A percentile compares a stretch with the other conserved stretches of the same genome.
phyloP scores from a whole-genome alignment of 345 rosid genomes.

The Citrus unshiu region DNA sequence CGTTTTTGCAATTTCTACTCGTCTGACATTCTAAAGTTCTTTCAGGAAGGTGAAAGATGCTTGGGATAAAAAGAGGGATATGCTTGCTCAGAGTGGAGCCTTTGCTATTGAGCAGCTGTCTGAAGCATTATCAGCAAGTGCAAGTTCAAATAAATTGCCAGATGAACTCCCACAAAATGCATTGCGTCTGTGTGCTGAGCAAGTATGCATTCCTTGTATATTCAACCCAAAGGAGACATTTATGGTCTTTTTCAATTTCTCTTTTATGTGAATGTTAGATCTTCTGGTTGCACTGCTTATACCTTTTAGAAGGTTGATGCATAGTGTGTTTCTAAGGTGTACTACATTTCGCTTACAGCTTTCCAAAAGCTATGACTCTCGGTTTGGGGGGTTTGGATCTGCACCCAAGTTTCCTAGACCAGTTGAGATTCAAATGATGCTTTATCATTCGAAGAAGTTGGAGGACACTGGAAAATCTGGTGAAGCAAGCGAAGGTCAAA shows the following conservation, averaged over 20 bases:
- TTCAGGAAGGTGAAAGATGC: constrained; percentile 82
- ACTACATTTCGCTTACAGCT: constrained; percentile 46
- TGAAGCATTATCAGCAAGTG: constrained; percentile 75
- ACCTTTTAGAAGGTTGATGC: neutral
- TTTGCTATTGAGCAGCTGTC: constrained; percentile 84
- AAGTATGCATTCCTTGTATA: constrained; percentile 39
- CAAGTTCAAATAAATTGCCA: constrained; percentile 52
- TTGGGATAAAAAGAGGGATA: constrained; percentile 71
- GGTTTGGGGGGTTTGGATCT: constrained; percentile 86
- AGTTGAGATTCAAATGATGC: constrained; percentile 91
- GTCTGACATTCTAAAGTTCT: constrained; percentile 8
- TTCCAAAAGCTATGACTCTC: constrained; percentile 64
- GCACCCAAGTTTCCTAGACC: constrained; percentile 98
- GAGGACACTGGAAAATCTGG: constrained; percentile 49
- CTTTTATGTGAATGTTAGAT: neutral
- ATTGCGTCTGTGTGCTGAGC: constrained; percentile 65
- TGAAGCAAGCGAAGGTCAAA: constrained; percentile 40
- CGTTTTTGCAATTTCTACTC: neutral
- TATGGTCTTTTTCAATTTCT: neutral
- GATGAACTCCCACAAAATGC: constrained; percentile 61
- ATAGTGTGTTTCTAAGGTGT: neutral
- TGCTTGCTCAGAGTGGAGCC: constrained; percentile 66
- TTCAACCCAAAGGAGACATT: neutral
- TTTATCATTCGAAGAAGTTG: constrained; percentile 62
- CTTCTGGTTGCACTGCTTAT: neutral